Evolutionary conservation across 345 rosid genomes (phyloP).

Genomic region (Brassica rapa): DNA sequence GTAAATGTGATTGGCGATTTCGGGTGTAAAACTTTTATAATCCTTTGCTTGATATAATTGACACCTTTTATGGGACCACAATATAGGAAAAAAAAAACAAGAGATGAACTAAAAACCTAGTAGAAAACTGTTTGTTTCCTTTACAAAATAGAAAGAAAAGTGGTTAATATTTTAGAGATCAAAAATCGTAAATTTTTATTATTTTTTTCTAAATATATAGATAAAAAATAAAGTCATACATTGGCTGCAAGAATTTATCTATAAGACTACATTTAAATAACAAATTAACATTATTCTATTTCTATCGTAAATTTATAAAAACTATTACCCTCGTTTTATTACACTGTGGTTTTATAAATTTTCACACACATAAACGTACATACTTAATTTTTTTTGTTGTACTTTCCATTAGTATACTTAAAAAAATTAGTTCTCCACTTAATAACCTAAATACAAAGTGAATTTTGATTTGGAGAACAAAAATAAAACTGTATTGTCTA

Average conservation of each 20-base stretch:
- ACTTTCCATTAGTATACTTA: not conserved
- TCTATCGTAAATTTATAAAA: not conserved
- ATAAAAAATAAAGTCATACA: not conserved
- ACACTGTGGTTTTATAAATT: not conserved
- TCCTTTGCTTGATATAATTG: constrained; percentile 35
- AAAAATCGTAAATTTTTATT: not conserved
- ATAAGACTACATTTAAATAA: not conserved
- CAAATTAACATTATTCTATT: not conserved
- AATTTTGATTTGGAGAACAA: not conserved
- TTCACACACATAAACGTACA: not conserved
- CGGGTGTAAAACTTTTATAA: constrained; percentile 35
- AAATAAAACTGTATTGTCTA: not conserved
- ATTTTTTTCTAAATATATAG: not conserved
- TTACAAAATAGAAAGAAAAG: not conserved
- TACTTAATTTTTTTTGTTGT: not conserved
- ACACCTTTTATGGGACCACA: constrained; percentile 36
- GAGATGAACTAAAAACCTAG: constrained; percentile 20
- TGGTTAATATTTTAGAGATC: constrained; percentile 5
- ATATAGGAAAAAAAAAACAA: constrained; percentile 8
- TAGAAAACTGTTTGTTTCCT: constrained; percentile 2
- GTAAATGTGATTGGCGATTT: constrained; percentile 34
- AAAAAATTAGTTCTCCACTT: not conserved
- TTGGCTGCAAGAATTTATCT: not conserved
- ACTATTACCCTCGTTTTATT: not conserved
- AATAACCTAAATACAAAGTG: not conserved